Evolutionary conservation across 1,139 yeast genomes (phyloP), one percentile per base, ranked within the genome.

Genomic region (Lodderomyces theae): DNA sequence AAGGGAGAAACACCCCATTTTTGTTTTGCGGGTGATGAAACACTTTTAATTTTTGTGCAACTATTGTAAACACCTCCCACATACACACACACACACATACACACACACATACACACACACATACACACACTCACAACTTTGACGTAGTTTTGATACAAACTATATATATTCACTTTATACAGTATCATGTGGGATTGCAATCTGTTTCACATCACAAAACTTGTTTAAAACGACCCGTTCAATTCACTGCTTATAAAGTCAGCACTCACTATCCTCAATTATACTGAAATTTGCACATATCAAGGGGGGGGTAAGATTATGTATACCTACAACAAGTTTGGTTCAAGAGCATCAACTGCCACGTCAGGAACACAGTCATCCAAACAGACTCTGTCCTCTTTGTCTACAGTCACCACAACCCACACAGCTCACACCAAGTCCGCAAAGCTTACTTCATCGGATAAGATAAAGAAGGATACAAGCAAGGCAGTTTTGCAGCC

Each of bases 281-380:
- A 4, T 4, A 16, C 3, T 5, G 10, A 8, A 28, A 11, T 8
- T 18, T 31, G 19, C 34, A 31, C 34, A 13, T 28, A 28, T 16
- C 21, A 19, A 5, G 13, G 4, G 15, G 12, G 18, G 31, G 11
- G 10, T 5, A n/a, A 5, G 16, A 9, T n/a, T 13, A 48, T 46
- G 49, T 50, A 51, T 38, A 44, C 54, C 3, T 51, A 51, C 23
- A 51, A 49, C 35, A 51, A 51, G 39, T 50, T 42, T 42, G 53
- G 52, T 10, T 44, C 50, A 35, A 46, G 49, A 36, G 36, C 50
- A 15, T 37, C 51, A 8, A 38, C 45, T 9, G 26, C 43, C n/a
- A 17, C 37, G 15, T 23, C 26, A 22, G 23, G 19, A 12, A 28
- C 39, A 19, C 34, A 40, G 18, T 35, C 43, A 28, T 31, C 38